Evolutionary conservation across 2,329 filamentous ascomycete genomes (phyloP), one percentile per base, ranked within the genome.

Genomic region (Alternaria gaisen): DNA sequence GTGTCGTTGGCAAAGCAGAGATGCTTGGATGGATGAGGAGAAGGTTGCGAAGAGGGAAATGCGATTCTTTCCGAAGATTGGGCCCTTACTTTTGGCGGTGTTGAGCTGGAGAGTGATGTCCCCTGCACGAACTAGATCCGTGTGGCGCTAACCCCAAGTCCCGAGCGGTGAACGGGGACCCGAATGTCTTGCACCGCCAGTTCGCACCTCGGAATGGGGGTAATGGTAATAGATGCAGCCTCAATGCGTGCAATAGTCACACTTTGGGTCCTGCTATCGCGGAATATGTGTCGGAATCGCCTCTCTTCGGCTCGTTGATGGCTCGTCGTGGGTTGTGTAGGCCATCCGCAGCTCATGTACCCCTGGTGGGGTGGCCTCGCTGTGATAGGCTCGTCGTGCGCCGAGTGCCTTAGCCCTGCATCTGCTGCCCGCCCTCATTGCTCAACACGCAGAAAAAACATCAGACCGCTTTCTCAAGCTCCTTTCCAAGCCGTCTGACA

Each of bases 381-480:
- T n/a, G 42, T 64, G 60, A 63, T 66, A 64, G 58, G 65, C 63
- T 43, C 47, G 46, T 14, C 20, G 28, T 24, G 46, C 44, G 63
- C 58, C 65, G 48, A 61, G 61, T 56, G 56, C 36, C 53, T 60
- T 72, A 69, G 68, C 63, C 58, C 59, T 65, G 69, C 68, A 61
- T 61, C 41, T 58, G 61, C 50, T 50, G 38, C 61, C 68, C 64
- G 59, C 66, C 63, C 61, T 66, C 47, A 66, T 64, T 63, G 72
- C 72, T 71, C 70, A 73, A 74, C 69, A 74, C 68, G 69, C 69
- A 67, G 53, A 60, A 73, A 76, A 77, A 77, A 74, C 69, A 75
- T 66, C 72, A 76, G 72, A 77, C 75, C 74, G 74, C 74, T 52
- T 63, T 66, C 64, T 59, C 66, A 64, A 60, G 63, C 58, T 66